Percentiles rank a stretch among this genome's conserved stretches.
Conservation (phyloP, 805 yeast genomes). For the Yarrowia keelungensis region DNA sequence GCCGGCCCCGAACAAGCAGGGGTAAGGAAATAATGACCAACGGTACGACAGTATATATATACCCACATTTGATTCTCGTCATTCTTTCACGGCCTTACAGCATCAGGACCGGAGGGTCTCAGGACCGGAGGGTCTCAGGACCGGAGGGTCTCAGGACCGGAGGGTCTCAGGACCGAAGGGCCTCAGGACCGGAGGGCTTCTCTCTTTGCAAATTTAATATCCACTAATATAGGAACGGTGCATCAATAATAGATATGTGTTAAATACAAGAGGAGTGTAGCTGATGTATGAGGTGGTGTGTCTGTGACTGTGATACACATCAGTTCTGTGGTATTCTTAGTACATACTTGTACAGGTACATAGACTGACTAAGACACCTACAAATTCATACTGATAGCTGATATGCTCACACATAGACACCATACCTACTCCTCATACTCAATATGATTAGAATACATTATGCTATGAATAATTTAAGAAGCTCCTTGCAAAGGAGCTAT, state of each 20-base stretch:
- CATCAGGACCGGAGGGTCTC: not conserved
- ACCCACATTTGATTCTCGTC: slow-evolving; percentile 28
- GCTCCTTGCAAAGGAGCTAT: not conserved
- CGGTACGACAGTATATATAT: slow-evolving; percentile 11
- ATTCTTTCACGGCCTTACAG: not conserved
- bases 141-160: no score
- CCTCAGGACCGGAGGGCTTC: not conserved
- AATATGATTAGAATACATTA: not conserved
- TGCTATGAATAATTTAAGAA: slow-evolving; percentile 15
- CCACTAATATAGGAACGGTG: slow-evolving; percentile 37
- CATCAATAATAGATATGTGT: slow-evolving; percentile 20
- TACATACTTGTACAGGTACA: no score
- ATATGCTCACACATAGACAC: no score
- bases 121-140: no score
- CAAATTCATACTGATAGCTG: no score
- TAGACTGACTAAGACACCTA: no score
- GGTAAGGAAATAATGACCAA: not conserved
- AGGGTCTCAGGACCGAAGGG: no score
- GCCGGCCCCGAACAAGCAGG: slow-evolving; percentile 36
- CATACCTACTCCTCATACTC: no score
- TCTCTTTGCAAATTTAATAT: slow-evolving; percentile 33
- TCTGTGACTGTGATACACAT: no score
- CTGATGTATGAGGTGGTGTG: no score
- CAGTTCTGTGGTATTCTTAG: no score
- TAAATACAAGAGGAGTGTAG: not conserved